These are phyloP conservation scores for Xylaria digitata DNA, from an alignment of 2,329 filamentous ascomycete species.

Conservation along the genomic window DNA sequence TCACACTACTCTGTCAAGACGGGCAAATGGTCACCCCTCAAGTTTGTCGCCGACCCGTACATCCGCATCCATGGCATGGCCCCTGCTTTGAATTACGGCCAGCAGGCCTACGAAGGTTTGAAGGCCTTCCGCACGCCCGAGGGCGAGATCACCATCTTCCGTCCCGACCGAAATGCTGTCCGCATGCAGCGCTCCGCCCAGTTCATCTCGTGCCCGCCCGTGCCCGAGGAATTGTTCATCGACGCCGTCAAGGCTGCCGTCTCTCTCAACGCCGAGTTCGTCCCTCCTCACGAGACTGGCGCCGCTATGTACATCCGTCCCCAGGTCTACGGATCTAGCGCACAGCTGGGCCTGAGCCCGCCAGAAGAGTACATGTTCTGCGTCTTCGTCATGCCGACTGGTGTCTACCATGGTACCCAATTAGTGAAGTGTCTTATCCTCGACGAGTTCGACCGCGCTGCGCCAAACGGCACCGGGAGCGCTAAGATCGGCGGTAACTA, in stretches of 20 bases:
- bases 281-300: conserved; percentile 88
- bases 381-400: conserved; percentile 90
- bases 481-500: conserved; percentile 99
- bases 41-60: conserved; percentile 84
- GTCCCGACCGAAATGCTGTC: conserved; percentile 83
- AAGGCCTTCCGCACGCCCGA: conserved; percentile 89
- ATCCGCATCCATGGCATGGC: conserved; percentile 95
- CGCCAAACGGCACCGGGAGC: conserved; percentile 88
- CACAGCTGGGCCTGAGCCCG: conserved; percentile 86
- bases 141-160: conserved; percentile 85
- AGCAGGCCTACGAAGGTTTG: conserved; percentile 98
- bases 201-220: conserved; percentile 83
- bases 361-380: conserved; percentile 93
- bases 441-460: conserved; percentile 92
- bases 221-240: conserved; percentile 81
- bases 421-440: conserved; percentile 89
- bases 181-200: conserved; percentile 87
- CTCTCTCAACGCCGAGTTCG: conserved; percentile 86
- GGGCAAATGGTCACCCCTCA: conserved; percentile 79
- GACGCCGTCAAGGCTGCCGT: conserved; percentile 83
- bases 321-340: conserved; percentile 85
- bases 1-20: conserved; percentile 81
- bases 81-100: conserved; percentile 94
- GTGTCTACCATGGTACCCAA: conserved; percentile 91
- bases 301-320: conserved; percentile 94